These are phyloP conservation scores for Trypanosoma conorhini DNA, from an alignment of 208 protist species.

Conservation along the genomic window DNA sequence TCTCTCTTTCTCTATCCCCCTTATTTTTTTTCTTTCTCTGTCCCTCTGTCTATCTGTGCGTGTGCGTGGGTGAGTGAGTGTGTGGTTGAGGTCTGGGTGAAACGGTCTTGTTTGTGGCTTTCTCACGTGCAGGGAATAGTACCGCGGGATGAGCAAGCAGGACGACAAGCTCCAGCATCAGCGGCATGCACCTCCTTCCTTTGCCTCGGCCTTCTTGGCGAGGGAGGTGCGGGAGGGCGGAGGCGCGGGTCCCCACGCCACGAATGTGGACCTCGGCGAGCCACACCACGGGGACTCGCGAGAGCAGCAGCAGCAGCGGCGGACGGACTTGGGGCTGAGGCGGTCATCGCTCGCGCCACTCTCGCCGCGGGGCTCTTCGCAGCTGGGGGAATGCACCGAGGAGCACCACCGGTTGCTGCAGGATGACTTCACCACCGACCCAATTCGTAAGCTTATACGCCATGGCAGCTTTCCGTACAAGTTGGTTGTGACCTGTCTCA, in stretches of 20 bases:
- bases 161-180: background rate
- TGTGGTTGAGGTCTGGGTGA: background rate
- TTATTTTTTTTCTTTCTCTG: constrained; percentile 6
- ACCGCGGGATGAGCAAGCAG: background rate
- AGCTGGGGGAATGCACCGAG: background rate
- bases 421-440: constrained; percentile 49
- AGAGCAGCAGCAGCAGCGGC: background rate
- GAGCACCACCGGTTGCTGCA: constrained; percentile 27
- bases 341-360: background rate
- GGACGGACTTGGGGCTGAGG: background rate
- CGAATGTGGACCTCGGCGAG: background rate
- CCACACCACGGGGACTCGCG: background rate
- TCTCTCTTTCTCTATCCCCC: background rate
- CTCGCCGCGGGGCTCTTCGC: background rate
- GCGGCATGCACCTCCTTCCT: background rate
- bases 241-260: background rate
- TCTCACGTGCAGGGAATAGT: background rate
- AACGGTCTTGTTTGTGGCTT: background rate
- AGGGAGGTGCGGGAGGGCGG: background rate
- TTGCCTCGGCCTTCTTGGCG: background rate
- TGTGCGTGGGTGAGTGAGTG: background rate
- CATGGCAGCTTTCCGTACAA: constrained; percentile 45
- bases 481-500: constrained; percentile 41
- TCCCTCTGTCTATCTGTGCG: background rate
- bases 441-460: constrained; percentile 37